These are phyloP conservation scores for Dioscorea alata DNA, from an alignment of 106 monocot genomes.

Conservation along the genomic window DNA sequence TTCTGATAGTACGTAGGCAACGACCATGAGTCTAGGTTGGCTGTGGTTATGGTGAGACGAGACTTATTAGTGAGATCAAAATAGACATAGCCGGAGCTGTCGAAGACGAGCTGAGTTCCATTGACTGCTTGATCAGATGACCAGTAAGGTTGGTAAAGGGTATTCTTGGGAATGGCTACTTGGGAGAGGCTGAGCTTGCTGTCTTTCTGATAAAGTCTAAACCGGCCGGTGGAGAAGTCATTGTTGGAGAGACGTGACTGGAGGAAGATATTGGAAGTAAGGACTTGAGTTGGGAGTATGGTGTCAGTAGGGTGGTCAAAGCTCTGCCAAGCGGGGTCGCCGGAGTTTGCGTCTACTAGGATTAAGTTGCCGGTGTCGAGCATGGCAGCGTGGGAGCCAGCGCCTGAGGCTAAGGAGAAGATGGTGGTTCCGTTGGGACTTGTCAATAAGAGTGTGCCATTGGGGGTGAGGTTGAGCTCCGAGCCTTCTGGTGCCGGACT, in stretches of 20 bases:
- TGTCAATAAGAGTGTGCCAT: conserved; percentile 12
- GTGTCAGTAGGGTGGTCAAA: conserved; percentile 27
- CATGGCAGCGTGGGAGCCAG: conserved; percentile 16
- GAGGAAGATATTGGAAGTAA: conserved; percentile 3
- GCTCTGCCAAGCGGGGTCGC: conserved; percentile 4
- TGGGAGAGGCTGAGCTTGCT: conserved; percentile 9
- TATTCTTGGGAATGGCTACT: neutral
- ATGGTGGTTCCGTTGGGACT: conserved; percentile 9
- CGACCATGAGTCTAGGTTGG: neutral
- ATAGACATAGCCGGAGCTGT: conserved; percentile 12
- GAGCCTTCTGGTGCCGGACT: neutral
- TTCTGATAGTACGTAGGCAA: conserved; percentile 12
- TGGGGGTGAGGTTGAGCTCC: neutral
- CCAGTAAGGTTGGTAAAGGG: conserved; percentile 1
- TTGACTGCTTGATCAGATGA: neutral
- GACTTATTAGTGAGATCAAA: neutral
- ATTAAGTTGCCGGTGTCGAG: conserved; percentile 41
- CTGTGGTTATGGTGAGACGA: neutral
- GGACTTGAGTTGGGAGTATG: conserved; percentile 20
- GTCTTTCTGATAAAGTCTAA: conserved; percentile 1
- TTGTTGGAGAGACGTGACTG: conserved; percentile 10
- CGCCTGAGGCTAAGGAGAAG: neutral
- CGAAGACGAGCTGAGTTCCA: conserved; percentile 18
- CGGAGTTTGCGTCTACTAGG: neutral
- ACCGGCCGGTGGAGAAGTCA: conserved; percentile 27